These are phyloP conservation scores for Teratosphaeriaceae sp. DNA, from an alignment of 2,329 filamentous ascomycete species.

Conservation along the genomic window DNA sequence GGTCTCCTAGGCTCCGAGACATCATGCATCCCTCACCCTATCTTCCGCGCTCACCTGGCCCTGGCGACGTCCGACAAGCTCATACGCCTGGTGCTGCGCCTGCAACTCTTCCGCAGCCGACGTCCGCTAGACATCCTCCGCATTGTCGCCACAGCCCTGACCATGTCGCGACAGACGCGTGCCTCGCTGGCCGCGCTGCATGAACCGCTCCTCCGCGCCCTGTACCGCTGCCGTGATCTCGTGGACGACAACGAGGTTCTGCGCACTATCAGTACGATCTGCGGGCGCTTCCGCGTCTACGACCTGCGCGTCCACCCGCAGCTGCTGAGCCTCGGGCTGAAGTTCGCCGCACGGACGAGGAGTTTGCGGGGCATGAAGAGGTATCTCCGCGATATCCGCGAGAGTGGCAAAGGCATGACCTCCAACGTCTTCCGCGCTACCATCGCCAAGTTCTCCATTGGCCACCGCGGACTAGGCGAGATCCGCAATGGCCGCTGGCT, in stretches of 20 bases:
- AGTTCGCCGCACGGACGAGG: conserved; percentile 29
- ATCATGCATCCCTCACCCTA: conserved; percentile 17
- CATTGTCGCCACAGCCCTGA: conserved; percentile 26
- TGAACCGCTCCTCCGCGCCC: conserved; percentile 24
- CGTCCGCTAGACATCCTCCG: conserved; percentile 24
- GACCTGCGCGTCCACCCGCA: conserved; percentile 16
- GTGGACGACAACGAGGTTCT: conserved; percentile 26
- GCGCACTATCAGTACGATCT: conserved; percentile 19
- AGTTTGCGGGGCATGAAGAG: conserved; percentile 26
- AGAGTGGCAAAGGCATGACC: conserved; percentile 14
- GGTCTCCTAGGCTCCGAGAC: conserved; percentile 13
- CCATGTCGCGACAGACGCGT: conserved; percentile 11
- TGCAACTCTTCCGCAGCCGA: conserved; percentile 25
- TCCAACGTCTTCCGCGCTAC: conserved; percentile 26
- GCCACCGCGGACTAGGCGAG: conserved; percentile 29
- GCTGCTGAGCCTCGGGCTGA: conserved; percentile 23
- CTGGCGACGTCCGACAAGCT: conserved; percentile 14
- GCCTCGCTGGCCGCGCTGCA: conserved; percentile 18
- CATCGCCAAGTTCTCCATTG: conserved; percentile 33
- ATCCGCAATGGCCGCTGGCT: conserved; percentile 33
- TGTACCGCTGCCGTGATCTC: conserved; percentile 27
- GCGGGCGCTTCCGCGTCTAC: conserved; percentile 21
- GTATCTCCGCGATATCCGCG: conserved; percentile 20
- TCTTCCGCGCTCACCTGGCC: conserved; percentile 19
- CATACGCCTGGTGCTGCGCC: conserved; percentile 19